Conservation (phyloP, 768 basidiomycete genomes). For the Paxillus ammoniavirescens region DNA sequence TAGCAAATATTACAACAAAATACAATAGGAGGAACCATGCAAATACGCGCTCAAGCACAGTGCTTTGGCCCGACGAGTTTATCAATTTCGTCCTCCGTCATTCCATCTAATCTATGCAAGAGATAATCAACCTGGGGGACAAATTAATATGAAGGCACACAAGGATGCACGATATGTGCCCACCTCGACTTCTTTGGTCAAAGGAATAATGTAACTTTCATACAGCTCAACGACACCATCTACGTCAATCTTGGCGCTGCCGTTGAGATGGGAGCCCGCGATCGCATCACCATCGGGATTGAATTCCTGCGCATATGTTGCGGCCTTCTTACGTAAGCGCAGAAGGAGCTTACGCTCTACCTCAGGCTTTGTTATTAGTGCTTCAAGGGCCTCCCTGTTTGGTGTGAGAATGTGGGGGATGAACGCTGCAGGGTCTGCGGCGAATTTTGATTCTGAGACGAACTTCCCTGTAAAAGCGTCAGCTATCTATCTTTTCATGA, state of each 20-base stretch:
- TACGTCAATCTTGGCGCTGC: slow-evolving; percentile 77
- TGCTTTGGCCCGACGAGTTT: slow-evolving; percentile 36
- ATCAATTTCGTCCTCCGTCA: slow-evolving; percentile 80
- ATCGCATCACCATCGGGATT: slow-evolving; percentile 60
- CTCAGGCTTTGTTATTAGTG: slow-evolving; percentile 94
- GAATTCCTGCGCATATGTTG: slow-evolving; percentile 80
- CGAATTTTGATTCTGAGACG: slow-evolving; percentile 97
- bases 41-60: slow-evolving; percentile 6
- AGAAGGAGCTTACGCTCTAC: slow-evolving; percentile 85
- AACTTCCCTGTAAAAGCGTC: slow-evolving; percentile 76
- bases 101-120: slow-evolving; percentile 82
- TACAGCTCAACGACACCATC: slow-evolving; percentile 93
- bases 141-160: not conserved
- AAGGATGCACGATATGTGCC: slow-evolving; percentile 19
- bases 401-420: slow-evolving; percentile 86
- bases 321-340: slow-evolving; percentile 83
- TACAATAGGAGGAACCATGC: slow-evolving; percentile 1
- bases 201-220: slow-evolving; percentile 91
- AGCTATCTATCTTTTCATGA: slow-evolving; percentile 2
- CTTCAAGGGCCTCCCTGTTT: slow-evolving; percentile 76
- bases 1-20: not conserved
- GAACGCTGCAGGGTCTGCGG: slow-evolving; percentile 80
- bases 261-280: slow-evolving; percentile 31
- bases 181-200: slow-evolving; percentile 99
- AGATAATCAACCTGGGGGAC: slow-evolving; percentile 85